These are phyloP conservation scores for Lyophyllum decastes DNA, from an alignment of 768 basidiomycete species.

Conservation along the genomic window DNA sequence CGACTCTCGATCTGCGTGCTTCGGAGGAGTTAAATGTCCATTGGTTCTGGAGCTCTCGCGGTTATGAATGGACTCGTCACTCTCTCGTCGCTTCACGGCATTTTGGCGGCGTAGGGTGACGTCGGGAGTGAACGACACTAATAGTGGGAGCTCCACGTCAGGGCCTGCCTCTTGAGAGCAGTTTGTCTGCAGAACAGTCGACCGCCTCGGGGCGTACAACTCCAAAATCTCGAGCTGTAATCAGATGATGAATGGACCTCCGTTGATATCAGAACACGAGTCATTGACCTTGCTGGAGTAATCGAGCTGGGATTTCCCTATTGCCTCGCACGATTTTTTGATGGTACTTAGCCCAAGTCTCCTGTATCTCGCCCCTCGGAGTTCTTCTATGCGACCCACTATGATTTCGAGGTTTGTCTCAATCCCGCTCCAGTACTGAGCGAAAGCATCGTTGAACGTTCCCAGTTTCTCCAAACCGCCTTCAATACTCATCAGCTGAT, in stretches of 20 bases:
- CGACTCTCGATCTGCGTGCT: neutral
- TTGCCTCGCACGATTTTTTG: neutral
- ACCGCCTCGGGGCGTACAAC: neutral
- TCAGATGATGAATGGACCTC: neutral
- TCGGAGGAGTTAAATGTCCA: neutral
- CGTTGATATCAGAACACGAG: neutral
- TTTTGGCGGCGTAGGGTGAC: neutral
- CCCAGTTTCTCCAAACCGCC: slow-evolving; percentile 8
- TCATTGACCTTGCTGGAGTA: slow-evolving; percentile 2
- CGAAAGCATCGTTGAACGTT: slow-evolving; percentile 10
- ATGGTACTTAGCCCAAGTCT: neutral
- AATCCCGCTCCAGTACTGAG: slow-evolving; percentile 11
- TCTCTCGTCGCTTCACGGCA: slow-evolving; percentile 1
- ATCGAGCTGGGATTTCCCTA: neutral
- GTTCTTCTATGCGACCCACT: slow-evolving; percentile 5
- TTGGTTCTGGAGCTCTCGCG: neutral
- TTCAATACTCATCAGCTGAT: slow-evolving; percentile 1
- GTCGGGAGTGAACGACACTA: neutral
- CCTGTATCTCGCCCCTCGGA: slow-evolving; percentile 5
- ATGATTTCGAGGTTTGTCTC: slow-evolving; percentile 10
- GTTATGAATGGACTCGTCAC: neutral
- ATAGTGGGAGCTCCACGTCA: neutral
- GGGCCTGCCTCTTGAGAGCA: neutral
- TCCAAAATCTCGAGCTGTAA: slow-evolving; percentile 1
- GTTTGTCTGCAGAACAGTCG: neutral